phyloP scores from a whole-genome alignment of 768 basidiomycete genomes.

The Mycena alexandri region DNA sequence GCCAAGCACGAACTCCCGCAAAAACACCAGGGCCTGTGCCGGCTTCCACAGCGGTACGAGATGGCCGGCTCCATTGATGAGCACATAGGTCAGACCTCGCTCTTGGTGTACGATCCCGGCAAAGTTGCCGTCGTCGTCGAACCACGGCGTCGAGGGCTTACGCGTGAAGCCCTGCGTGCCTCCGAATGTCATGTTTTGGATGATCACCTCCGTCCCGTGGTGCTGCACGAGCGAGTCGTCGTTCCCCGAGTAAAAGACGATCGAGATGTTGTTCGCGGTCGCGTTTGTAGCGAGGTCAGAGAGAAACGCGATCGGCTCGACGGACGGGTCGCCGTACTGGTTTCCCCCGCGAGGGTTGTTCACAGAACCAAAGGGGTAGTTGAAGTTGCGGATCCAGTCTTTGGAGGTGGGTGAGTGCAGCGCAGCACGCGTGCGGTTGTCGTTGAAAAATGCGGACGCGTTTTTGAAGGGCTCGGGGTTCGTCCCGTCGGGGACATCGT shows the following conservation, averaged over 20 bases:
- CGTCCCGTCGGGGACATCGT: constrained; percentile 55
- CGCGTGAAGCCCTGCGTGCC: constrained; percentile 65
- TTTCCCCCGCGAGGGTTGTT: constrained; percentile 13
- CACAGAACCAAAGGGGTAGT: constrained; percentile 36
- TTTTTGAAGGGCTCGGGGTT: constrained; percentile 48
- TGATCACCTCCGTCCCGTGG: constrained; percentile 56
- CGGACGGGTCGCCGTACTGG: constrained; percentile 33
- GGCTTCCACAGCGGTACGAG: constrained; percentile 36
- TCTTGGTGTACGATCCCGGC: constrained; percentile 68
- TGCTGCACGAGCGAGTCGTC: constrained; percentile 56
- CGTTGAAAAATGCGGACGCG: constrained; percentile 41
- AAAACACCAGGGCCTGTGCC: constrained; percentile 55
- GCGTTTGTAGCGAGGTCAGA: constrained; percentile 63
- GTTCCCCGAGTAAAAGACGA: constrained; percentile 52
- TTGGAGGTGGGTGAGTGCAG: constrained; percentile 64
- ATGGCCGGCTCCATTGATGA: constrained; percentile 38
- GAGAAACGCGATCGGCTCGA: constrained; percentile 61
- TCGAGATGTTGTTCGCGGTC: constrained; percentile 48
- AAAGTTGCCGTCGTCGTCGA: constrained; percentile 55
- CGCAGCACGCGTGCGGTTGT: constrained; percentile 57
- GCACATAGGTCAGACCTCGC: constrained; percentile 54
- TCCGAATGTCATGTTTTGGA: constrained; percentile 67
- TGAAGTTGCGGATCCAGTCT: constrained; percentile 39
- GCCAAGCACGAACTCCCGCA: constrained; percentile 64
- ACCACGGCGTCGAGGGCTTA: constrained; percentile 62